These are phyloP conservation scores for Alternaria brassicae DNA, from an alignment of 2,329 filamentous ascomycete genomes.

Conservation along the genomic window DNA sequence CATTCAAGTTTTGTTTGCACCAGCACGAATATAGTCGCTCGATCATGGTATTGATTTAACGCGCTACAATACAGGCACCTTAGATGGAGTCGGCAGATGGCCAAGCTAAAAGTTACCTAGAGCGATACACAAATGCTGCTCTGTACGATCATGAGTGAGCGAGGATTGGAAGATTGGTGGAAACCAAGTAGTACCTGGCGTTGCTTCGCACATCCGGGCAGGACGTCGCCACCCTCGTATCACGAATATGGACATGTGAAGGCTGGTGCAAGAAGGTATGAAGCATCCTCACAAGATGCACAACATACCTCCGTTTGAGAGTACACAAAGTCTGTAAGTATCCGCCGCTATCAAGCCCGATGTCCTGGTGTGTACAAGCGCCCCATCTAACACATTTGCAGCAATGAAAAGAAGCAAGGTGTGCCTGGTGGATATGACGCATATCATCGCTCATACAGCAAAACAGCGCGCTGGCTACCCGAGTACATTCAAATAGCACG, in stretches of 20 bases:
- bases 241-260: not conserved
- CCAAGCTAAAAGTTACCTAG: not conserved
- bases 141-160: not conserved
- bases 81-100: not conserved
- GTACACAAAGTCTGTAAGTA: not conserved
- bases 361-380: not conserved
- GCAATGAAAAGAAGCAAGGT: not conserved
- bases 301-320: not conserved
- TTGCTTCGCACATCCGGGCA: not conserved
- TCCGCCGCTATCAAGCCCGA: not conserved
- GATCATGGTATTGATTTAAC: not conserved
- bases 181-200: not conserved
- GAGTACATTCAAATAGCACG: not conserved
- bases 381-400: not conserved
- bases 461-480: not conserved
- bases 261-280: not conserved
- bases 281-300: not conserved
- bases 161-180: not conserved
- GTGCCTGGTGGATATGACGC: not conserved
- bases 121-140: not conserved
- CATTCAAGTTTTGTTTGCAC: not conserved
- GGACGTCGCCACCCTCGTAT: not conserved
- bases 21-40: not conserved
- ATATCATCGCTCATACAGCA: not conserved
- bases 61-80: not conserved